phyloP scores from a whole-genome alignment of 2,329 filamentous ascomycete genomes.

The Penicillium crustosum region DNA sequence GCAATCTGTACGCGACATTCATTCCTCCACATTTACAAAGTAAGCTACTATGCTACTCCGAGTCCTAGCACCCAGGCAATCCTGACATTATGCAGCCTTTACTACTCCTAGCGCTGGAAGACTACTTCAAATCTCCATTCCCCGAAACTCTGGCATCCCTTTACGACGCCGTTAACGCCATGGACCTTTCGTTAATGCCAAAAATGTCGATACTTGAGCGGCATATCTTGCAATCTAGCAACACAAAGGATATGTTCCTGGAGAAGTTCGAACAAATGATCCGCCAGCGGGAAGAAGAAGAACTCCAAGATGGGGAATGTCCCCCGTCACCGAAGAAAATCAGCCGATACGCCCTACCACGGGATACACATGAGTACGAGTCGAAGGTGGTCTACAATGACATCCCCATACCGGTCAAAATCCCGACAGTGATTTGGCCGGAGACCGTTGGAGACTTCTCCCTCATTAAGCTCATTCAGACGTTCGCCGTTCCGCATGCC shows the following conservation, averaged over 20 bases:
- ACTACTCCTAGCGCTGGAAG: conserved; percentile 84
- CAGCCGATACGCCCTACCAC: conserved; percentile 71
- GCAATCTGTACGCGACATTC: conserved; percentile 97
- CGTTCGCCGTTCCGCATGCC: conserved; percentile 80
- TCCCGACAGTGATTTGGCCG: conserved; percentile 87
- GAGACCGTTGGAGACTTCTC: conserved; percentile 98
- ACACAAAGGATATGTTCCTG: conserved; percentile 93
- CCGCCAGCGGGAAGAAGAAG: conserved; percentile 68
- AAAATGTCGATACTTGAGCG: conserved; percentile 79
- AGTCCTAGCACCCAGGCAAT: neutral
- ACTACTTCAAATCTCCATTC: conserved; percentile 91
- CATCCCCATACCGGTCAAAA: conserved; percentile 93
- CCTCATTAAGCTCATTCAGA: conserved; percentile 93
- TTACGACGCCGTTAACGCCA: conserved; percentile 90
- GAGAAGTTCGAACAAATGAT: conserved; percentile 98
- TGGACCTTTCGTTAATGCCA: conserved; percentile 95
- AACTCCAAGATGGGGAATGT: conserved; percentile 32
- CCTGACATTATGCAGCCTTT: conserved; percentile 62
- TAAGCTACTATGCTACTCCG: conserved; percentile 47
- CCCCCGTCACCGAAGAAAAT: conserved; percentile 56
- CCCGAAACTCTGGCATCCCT: conserved; percentile 84
- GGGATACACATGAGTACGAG: conserved; percentile 97
- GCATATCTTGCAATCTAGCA: conserved; percentile 81
- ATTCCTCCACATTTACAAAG: conserved; percentile 98
- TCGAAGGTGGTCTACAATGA: conserved; percentile 94